Evolutionary conservation across 2,329 filamentous ascomycete species (phyloP).

Genomic region (Biscogniauxia mediterranea): DNA sequence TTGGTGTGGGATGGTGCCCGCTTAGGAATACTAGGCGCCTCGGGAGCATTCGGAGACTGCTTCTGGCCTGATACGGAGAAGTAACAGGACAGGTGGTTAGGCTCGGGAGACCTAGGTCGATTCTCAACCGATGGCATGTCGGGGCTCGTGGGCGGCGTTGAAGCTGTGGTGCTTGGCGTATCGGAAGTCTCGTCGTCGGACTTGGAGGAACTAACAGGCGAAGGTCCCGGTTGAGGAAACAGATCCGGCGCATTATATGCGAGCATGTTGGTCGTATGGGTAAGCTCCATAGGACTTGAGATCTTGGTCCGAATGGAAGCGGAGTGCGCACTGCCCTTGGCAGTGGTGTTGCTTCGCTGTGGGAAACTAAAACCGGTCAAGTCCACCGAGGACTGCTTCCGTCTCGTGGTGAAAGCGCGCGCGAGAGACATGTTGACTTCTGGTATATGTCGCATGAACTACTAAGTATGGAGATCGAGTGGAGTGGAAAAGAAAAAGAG

Average conservation of each 20-base stretch:
- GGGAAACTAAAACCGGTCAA: conserved; percentile 36
- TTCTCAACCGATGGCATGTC: conserved; percentile 58
- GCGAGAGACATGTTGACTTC: conserved; percentile 56
- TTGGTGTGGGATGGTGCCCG: conserved; percentile 87
- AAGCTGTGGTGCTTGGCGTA: conserved; percentile 52
- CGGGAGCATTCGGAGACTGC: conserved; percentile 42
- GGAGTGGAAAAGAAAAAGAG: not conserved
- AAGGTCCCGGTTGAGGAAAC: conserved; percentile 45
- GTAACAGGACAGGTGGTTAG: conserved; percentile 68
- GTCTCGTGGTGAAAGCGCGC: conserved; percentile 70
- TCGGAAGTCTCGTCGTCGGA: conserved; percentile 72
- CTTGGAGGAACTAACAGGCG: conserved; percentile 50
- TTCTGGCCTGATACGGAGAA: conserved; percentile 55
- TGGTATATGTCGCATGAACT: conserved; percentile 6
- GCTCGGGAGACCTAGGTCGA: conserved; percentile 55
- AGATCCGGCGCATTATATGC: conserved; percentile 93
- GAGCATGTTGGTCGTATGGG: conserved; percentile 95
- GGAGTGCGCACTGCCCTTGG: conserved; percentile 40
- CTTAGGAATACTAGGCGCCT: conserved; percentile 69
- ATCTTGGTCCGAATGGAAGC: conserved; percentile 66
- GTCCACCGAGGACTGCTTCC: conserved; percentile 55
- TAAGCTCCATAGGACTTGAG: conserved; percentile 79
- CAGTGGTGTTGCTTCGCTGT: conserved; percentile 48
- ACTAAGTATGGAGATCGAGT: not conserved
- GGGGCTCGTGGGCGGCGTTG: conserved; percentile 66